Conservation (phyloP, 306 rosid species). For the Oxytropis ochrocephala region DNA sequence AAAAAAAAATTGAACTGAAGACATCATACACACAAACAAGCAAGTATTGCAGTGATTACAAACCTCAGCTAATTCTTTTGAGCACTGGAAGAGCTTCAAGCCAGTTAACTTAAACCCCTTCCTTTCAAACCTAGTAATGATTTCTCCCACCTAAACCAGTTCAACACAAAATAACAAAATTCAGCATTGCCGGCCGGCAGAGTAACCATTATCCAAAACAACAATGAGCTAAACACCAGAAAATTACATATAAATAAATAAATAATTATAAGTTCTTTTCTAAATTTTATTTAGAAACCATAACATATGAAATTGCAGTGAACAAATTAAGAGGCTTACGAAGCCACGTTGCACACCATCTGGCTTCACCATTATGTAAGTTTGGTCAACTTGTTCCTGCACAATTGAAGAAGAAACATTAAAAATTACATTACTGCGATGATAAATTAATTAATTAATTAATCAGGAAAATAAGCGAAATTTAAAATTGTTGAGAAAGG, state of each 20-base stretch:
- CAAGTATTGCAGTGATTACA: slow-evolving; percentile 20
- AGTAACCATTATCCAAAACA: not conserved
- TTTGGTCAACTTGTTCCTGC: slow-evolving; percentile 85
- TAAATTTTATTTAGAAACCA: too few species aligned
- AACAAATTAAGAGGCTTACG: slow-evolving; percentile 33
- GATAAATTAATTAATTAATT: slow-evolving; percentile 8
- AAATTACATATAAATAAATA: not conserved
- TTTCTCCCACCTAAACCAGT: slow-evolving; percentile 81
- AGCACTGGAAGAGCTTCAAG: slow-evolving; percentile 87
- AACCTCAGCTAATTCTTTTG: slow-evolving; percentile 92
- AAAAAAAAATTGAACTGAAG: not conserved
- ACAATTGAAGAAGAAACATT: not conserved
- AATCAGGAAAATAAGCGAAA: not conserved
- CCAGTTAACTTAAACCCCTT: slow-evolving; percentile 94
- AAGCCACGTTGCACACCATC: slow-evolving; percentile 98
- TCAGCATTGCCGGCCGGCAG: not conserved
- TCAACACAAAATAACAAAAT: slow-evolving; percentile 4
- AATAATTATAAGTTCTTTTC: slow-evolving; percentile 9
- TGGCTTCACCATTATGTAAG: slow-evolving; percentile 96
- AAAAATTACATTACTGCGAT: not conserved
- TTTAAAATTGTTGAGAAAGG: not conserved
- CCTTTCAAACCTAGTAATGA: slow-evolving; percentile 88
- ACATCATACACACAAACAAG: not conserved
- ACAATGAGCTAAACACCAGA: not conserved
- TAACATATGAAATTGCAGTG: not conserved